Conservation (phyloP, 805 yeast species). For the Zygoascus flipseniorum region DNA sequence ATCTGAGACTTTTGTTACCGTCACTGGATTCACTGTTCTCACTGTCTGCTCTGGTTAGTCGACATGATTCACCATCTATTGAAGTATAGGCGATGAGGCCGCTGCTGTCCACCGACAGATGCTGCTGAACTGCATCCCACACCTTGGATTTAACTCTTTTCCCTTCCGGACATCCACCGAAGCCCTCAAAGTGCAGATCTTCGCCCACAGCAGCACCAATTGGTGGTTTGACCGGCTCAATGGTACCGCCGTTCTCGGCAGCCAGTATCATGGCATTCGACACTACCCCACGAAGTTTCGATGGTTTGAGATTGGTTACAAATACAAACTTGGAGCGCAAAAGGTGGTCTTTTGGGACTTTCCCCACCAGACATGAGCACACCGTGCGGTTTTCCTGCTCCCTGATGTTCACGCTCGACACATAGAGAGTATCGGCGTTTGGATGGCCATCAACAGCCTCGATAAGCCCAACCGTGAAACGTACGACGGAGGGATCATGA, state of each 20-base stretch:
- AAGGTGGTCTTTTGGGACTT: constrained; percentile 34
- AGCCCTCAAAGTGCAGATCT: constrained; percentile 29
- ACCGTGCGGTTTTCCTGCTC: constrained; percentile 26
- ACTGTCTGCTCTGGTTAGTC: neutral
- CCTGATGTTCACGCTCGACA: constrained; percentile 36
- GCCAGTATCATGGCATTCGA: constrained; percentile 64
- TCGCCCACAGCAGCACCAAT: constrained; percentile 32
- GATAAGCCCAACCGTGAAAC: constrained; percentile 43
- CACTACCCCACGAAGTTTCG: constrained; percentile 52
- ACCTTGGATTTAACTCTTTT: constrained; percentile 21
- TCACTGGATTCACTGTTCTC: neutral
- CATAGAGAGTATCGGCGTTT: constrained; percentile 51
- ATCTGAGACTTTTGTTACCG: neutral
- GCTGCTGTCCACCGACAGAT: constrained; percentile 1
- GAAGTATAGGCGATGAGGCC: constrained; percentile 6
- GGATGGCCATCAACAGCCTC: constrained; percentile 40
- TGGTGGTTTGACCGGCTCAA: constrained; percentile 45
- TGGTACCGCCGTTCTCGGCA: constrained; percentile 30
- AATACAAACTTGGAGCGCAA: constrained; percentile 39
- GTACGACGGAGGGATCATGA: constrained; percentile 11
- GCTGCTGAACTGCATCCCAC: constrained; percentile 8
- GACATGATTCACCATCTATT: neutral
- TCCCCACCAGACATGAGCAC: constrained; percentile 51
- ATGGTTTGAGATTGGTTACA: constrained; percentile 49
- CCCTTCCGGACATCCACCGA: constrained; percentile 2